Evolutionary conservation across 2,329 filamentous ascomycete genomes (phyloP).

Genomic region (Nemania abortiva): DNA sequence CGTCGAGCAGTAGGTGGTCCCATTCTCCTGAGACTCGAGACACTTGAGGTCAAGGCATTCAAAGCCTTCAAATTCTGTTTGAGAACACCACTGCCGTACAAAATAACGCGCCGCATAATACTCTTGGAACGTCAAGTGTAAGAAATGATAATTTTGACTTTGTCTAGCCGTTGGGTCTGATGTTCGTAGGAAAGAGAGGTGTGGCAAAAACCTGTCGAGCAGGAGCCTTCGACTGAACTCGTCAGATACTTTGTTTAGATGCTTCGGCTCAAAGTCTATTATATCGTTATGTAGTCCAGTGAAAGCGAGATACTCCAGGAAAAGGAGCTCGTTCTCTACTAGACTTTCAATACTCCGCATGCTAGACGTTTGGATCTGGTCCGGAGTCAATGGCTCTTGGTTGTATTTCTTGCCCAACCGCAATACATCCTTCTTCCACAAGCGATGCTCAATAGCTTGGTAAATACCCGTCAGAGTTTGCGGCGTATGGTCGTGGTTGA

Average conservation of each 20-base stretch:
- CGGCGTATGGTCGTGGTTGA: neutral
- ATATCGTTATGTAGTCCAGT: neutral
- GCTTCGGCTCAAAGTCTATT: slow-evolving; percentile 49
- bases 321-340: no score
- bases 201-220: slow-evolving; percentile 45
- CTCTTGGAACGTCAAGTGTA: slow-evolving; percentile 59
- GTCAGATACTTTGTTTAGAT: neutral
- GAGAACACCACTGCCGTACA: slow-evolving; percentile 36
- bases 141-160: slow-evolving; percentile 53
- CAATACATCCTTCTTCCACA: slow-evolving; percentile 56
- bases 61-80: neutral
- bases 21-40: no score
- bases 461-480: slow-evolving; percentile 56
- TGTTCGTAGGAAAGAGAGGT: slow-evolving; percentile 54
- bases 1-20: no score
- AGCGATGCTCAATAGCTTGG: slow-evolving; percentile 49
- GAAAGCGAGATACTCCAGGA: no score
- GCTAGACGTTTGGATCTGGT: no score
- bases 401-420: slow-evolving; percentile 32
- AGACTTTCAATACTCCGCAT: no score
- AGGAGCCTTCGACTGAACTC: no score
- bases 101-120: slow-evolving; percentile 58
- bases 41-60: no score
- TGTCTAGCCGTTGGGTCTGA: slow-evolving; percentile 44
- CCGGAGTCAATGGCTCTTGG: no score